phyloP scores from a whole-genome alignment of 305 asterid genomes.

The Salvia sclarea region DNA sequence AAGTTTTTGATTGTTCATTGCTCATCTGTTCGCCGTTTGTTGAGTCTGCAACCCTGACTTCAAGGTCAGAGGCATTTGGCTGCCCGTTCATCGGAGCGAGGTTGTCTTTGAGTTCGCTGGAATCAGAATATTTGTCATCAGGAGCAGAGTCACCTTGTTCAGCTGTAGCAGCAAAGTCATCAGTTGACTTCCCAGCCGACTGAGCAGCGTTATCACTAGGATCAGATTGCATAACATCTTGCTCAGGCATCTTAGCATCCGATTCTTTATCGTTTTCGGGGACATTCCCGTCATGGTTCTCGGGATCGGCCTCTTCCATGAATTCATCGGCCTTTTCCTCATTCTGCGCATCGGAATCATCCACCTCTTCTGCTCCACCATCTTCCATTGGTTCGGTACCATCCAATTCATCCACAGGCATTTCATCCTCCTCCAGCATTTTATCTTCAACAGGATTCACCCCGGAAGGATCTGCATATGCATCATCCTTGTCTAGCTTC shows the following conservation, averaged over 20 bases:
- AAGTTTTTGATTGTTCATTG: constrained; percentile 43
- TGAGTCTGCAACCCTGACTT: constrained; percentile 57
- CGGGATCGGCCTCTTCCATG: constrained; percentile 47
- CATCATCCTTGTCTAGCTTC: constrained; percentile 65
- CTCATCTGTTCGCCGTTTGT: constrained; percentile 51
- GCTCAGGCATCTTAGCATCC: constrained; percentile 43
- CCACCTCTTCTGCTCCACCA: constrained; percentile 49
- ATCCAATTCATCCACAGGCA: constrained; percentile 46
- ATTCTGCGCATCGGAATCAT: constrained; percentile 43
- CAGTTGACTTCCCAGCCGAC: constrained; percentile 44
- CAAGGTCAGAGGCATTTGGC: constrained; percentile 58
- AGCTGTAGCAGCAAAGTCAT: constrained; percentile 39
- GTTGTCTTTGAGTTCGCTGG: constrained; percentile 48
- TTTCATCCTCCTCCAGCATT: constrained; percentile 51
- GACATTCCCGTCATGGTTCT: constrained; percentile 42
- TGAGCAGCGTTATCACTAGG: constrained; percentile 48
- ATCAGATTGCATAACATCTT: constrained; percentile 43
- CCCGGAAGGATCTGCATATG: constrained; percentile 66
- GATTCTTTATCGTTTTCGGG: constrained; percentile 46
- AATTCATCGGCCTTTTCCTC: constrained; percentile 49
- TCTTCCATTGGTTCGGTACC: constrained; percentile 56
- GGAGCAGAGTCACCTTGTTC: constrained; percentile 49
- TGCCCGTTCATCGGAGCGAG: constrained; percentile 62
- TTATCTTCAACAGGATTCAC: constrained; percentile 55
- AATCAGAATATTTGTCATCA: constrained; percentile 50